A percentile compares a stretch with the other conserved stretches of the same genome.
Conservation (phyloP, 2,329 filamentous ascomycete species). For the Exserohilum rostratum region DNA sequence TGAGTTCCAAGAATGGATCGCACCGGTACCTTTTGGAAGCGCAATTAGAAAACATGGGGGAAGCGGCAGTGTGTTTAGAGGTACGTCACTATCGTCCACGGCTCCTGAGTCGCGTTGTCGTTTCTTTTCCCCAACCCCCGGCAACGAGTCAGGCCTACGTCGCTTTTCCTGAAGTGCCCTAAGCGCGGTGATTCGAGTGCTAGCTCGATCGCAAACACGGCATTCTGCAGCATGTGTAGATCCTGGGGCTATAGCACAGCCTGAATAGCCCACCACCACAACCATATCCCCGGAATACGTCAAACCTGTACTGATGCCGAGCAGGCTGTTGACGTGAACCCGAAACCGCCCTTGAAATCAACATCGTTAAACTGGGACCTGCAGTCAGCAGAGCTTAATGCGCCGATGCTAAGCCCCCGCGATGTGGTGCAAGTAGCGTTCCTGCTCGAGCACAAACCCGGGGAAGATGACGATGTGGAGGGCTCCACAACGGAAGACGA, state of each 20-base stretch:
- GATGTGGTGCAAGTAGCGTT: constrained; percentile 71
- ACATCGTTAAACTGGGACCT: constrained; percentile 63
- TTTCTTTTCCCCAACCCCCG: constrained; percentile 21
- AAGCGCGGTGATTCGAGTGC: constrained; percentile 4
- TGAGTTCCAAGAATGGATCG: constrained; percentile 55
- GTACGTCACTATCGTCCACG: constrained; percentile 42
- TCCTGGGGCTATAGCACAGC: constrained; percentile 18
- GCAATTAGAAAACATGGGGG: constrained; percentile 92
- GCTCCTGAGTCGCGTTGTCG: constrained; percentile 1
- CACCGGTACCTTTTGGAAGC: constrained; percentile 81
- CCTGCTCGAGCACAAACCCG: constrained; percentile 61
- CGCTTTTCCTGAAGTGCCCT: constrained; percentile 3
- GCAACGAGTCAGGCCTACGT: constrained; percentile 11
- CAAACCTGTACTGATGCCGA: constrained; percentile 18
- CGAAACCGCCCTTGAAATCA: constrained; percentile 60
- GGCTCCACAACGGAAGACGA: constrained; percentile 40
- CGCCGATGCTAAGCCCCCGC: constrained; percentile 62
- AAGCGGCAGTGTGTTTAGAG: constrained; percentile 80
- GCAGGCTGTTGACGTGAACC: constrained; percentile 53
- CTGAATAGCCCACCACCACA: constrained; percentile 10
- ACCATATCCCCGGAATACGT: constrained; percentile 10
- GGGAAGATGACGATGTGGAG: constrained; percentile 53
- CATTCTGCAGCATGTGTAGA: constrained; percentile 19
- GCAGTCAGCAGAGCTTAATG: constrained; percentile 41
- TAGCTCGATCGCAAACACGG: constrained; percentile 14